Conservation (phyloP, 1,139 yeast species). For the Yamadazyma taylorii region DNA sequence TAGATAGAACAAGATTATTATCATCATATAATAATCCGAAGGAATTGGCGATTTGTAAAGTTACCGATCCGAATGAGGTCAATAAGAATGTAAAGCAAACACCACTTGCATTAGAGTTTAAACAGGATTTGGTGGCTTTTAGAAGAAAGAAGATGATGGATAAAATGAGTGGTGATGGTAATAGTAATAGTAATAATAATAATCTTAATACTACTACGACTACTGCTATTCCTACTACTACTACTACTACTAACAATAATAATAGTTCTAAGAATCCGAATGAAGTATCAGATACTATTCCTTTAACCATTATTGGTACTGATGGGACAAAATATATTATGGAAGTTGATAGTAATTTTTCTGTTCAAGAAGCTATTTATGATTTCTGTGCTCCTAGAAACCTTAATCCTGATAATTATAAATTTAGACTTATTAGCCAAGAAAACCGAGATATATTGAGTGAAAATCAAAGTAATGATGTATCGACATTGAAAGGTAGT, state of each 20-base stretch:
- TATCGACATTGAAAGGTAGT: constrained; percentile 12
- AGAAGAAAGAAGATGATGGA: constrained; percentile 13
- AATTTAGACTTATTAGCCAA: constrained; percentile 16
- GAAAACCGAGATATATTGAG: constrained; percentile 8
- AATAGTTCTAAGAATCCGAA: no score
- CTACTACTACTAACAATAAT: no score
- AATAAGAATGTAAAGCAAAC: constrained; percentile 38
- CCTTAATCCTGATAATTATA: constrained; percentile 27
- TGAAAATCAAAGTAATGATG: constrained; percentile 6
- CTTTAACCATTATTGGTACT: constrained; percentile 10
- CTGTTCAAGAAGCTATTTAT: constrained; percentile 32
- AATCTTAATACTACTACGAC: no score
- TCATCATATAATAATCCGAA: constrained; percentile 62
- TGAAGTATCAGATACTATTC: constrained; percentile 7
- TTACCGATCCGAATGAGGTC: constrained; percentile 36
- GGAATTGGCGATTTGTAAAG: constrained; percentile 60
- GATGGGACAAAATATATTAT: constrained; percentile 7
- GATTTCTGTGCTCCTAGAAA: constrained; percentile 34
- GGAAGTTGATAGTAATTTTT: constrained; percentile 16
- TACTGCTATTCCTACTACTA: no score
- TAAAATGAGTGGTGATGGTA: constrained; percentile 4
- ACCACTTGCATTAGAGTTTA: constrained; percentile 54
- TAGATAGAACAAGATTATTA: constrained; percentile 55
- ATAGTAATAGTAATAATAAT: no score
- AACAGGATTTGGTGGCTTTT: constrained; percentile 23